Evolutionary conservation across 164 flowering plant species (phyloP).

Genomic region (Taxillus chinensis): DNA sequence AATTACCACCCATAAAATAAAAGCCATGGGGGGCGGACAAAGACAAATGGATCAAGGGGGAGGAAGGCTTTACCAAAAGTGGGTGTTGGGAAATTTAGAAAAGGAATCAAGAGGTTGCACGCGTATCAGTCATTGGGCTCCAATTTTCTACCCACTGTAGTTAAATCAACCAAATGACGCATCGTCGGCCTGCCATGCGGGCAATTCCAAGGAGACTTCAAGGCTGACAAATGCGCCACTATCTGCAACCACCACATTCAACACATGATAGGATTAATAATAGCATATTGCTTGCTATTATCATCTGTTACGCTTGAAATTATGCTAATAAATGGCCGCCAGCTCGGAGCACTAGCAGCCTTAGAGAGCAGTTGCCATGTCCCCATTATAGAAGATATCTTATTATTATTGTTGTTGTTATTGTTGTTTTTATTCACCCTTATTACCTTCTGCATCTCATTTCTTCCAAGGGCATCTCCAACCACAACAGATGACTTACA

Average conservation of each 20-base stretch:
- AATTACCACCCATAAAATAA: too few species aligned
- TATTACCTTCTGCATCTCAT: slow-evolving; percentile 82
- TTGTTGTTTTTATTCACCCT: background rate
- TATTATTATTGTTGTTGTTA: too few species aligned
- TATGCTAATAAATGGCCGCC: too few species aligned
- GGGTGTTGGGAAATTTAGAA: background rate
- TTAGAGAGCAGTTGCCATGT: too few species aligned
- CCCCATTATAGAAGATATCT: too few species aligned
- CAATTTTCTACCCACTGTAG: slow-evolving; percentile 21
- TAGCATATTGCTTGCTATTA: too few species aligned
- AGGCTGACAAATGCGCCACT: slow-evolving; percentile 56
- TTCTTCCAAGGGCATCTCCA: slow-evolving; percentile 81
- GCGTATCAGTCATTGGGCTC: slow-evolving; percentile 14
- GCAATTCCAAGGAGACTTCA: slow-evolving; percentile 97
- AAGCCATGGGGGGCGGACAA: background rate
- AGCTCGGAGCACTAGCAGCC: too few species aligned
- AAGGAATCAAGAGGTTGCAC: slow-evolving; percentile 2
- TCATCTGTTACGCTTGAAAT: too few species aligned
- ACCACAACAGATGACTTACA: slow-evolving; percentile 89
- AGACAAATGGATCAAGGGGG: background rate
- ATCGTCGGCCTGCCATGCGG: slow-evolving; percentile 99
- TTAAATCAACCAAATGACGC: slow-evolving; percentile 86
- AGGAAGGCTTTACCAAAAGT: background rate
- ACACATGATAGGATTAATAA: too few species aligned
- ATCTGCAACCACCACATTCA: slow-evolving; percentile 34